Evolutionary conservation across 108 stramenopile genomes (phyloP), one percentile per base, ranked within the genome.

Genomic region (Nitzschia inconspicua): DNA sequence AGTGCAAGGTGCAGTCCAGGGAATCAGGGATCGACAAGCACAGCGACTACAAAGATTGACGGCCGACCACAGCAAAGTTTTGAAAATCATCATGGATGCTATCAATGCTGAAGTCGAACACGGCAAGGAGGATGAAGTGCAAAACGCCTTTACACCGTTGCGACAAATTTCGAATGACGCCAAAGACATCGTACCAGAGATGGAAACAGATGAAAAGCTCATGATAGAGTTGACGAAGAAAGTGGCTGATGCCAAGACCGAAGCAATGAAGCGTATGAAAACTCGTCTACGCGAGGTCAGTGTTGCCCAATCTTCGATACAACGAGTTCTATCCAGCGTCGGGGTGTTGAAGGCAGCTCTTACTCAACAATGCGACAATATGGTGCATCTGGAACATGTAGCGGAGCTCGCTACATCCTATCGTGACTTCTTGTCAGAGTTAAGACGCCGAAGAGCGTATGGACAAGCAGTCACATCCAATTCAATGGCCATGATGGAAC

Each of bases 221-320:
- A 60, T 91, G 61, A 66, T 70, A 47, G 65, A 75, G 19, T 30
- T 91, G 16, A 83, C 85, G 78, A 40, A 67, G 36, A 77, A 76
- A 41, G 82, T 91, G 18, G 86, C 86, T 9, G 80, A 79, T 54
- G 75, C 76, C 2, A 91, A 91, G 54, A 85, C 84, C 32, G 49
- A 66, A 44, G 75, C 77, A 16, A 91, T 88, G 89, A 76, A 80
- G 31, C 77, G 86, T 25, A 91, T 91, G 89, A 85, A 84, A 64
- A 29, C 49, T 14, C 73, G 89, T 27, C 76, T 91, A 23, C 79
- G 86, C 42, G 82, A 91, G 42, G 76, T 91, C n/a, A 88, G 86
- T 47, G 46, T 77, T 4, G 77, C 86, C 3, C 89, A 91, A 44
- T 85, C 84, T 4, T 72, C 67, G n/a, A 91, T 91, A 27, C 86